phyloP scores from a whole-genome alignment of 306 rosid species.

The Rubus parviflorus region DNA sequence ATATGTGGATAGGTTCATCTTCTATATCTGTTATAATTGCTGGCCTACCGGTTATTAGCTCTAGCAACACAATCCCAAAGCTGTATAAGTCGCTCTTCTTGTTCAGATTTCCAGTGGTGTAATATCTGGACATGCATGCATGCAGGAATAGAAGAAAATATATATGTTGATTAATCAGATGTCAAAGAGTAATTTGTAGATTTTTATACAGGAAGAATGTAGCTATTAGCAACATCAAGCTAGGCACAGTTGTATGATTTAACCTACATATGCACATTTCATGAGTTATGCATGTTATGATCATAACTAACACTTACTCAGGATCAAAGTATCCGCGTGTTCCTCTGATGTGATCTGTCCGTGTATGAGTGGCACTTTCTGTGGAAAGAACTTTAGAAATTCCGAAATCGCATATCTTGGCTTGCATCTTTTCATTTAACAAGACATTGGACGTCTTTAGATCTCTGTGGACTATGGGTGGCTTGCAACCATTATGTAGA shows the following conservation, averaged over 20 bases:
- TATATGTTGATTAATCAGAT: too few relatives aligned
- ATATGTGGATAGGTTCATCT: conserved; percentile 7
- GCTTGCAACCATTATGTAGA: conserved; percentile 28
- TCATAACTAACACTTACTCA: conserved; percentile 30
- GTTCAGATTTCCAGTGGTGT: neutral
- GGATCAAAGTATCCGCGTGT: conserved; percentile 49
- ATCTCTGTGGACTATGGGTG: conserved; percentile 46
- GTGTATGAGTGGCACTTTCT: conserved; percentile 32
- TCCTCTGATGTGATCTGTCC: conserved; percentile 31
- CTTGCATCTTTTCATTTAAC: conserved; percentile 34
- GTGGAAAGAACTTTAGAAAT: conserved; percentile 34
- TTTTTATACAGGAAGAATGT: too few relatives aligned
- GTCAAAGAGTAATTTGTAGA: too few relatives aligned
- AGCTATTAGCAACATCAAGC: too few relatives aligned
- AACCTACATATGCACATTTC: too few relatives aligned
- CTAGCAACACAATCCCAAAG: neutral
- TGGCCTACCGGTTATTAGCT: neutral
- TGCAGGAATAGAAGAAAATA: too few relatives aligned
- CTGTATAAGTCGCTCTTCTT: neutral
- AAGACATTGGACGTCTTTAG: conserved; percentile 56
- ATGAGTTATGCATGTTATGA: too few relatives aligned
- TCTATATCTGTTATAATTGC: neutral
- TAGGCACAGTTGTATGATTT: too few relatives aligned
- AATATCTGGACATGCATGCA: neutral
- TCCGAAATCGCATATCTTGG: conserved; percentile 54